A percentile compares a stretch with the other conserved stretches of the same genome.
phyloP scores from a whole-genome alignment of 2,329 filamentous ascomycete species.

The Aspergillus ustus region DNA sequence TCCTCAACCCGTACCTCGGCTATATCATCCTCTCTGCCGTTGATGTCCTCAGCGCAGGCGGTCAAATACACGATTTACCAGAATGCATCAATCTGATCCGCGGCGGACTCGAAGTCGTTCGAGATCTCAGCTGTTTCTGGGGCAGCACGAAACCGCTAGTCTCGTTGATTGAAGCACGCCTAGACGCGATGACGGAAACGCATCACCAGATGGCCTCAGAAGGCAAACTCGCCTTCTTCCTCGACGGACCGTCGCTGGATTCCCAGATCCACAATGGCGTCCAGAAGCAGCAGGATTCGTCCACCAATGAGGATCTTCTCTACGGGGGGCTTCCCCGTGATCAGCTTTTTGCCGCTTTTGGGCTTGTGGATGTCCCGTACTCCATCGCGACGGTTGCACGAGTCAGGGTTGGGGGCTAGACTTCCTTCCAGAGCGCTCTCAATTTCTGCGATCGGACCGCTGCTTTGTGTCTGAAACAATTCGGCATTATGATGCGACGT shows the following conservation, averaged over 20 bases:
- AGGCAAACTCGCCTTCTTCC: constrained; percentile 43
- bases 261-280: constrained; percentile 38
- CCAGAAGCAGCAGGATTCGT: constrained; percentile 24
- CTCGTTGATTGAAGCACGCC: constrained; percentile 53
- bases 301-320: constrained; percentile 47
- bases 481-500: neutral
- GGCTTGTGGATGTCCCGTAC: constrained; percentile 32
- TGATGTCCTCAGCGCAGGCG: constrained; percentile 68
- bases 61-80: constrained; percentile 56
- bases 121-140: constrained; percentile 64
- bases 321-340: constrained; percentile 41
- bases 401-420: constrained; percentile 28
- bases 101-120: constrained; percentile 59
- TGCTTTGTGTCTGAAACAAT: neutral
- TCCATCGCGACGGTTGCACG: constrained; percentile 33
- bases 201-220: constrained; percentile 38
- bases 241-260: constrained; percentile 44
- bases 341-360: constrained; percentile 37
- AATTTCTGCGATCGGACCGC: no score
- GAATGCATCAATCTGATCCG: constrained; percentile 60
- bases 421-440: neutral
- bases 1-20: constrained; percentile 66
- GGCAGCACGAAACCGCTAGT: constrained; percentile 59
- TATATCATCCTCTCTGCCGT: constrained; percentile 66
- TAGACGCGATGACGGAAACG: constrained; percentile 49